Evolutionary conservation across 2,329 filamentous ascomycete genomes (phyloP), one percentile per base, ranked within the genome.

Genomic region (Arthroderma sp.): DNA sequence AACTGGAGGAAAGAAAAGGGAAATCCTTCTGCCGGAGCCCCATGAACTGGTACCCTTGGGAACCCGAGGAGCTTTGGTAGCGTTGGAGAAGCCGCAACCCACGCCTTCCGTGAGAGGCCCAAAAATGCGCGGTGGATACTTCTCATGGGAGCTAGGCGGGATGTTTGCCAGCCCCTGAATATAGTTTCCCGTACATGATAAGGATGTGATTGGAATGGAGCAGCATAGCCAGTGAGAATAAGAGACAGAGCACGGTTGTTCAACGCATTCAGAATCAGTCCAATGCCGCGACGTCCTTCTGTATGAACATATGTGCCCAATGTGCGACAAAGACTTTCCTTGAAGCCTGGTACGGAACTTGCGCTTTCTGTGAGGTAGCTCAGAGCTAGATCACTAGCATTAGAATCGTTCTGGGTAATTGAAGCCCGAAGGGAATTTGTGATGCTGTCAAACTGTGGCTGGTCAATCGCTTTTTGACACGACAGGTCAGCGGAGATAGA

Each of bases 1-100:
- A 78, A 64, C 47, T 80, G 74, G 10, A 80, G 56, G 50, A 81
- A 80, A 6, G 69, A 62, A 54, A 73, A 79, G 4, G 71, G 65
- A 51, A 69, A 76, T 2, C 69, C 69, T 46, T 72, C 68, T 3
- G 64, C 66, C 0, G 67, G 69, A 22, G 66, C 66, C 36, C 73
- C 72, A 52, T 77, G 69, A 27, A 72, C 57, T 0, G 77, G 76
- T 2, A 73, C 65, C 3, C 68, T 65, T 0, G 77, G 75, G 38
- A 73, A 72, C 1, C 71, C 72, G 6, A 80, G 58, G 0, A 77
- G 56, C 1, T 60, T 60, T 30, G 64, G 64, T 3, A 79, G 53
- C 0, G 68, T 71, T 0, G 71, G 69, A 8, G 72, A 77, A 5
- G 65, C 63, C 29, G 68, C 64, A 10, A 72, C 57, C 75, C 75